Evolutionary conservation across 225 moss, liverwort and hornwort species (phyloP), one percentile per base, ranked within the genome.

Genomic region (Asterella californica): DNA sequence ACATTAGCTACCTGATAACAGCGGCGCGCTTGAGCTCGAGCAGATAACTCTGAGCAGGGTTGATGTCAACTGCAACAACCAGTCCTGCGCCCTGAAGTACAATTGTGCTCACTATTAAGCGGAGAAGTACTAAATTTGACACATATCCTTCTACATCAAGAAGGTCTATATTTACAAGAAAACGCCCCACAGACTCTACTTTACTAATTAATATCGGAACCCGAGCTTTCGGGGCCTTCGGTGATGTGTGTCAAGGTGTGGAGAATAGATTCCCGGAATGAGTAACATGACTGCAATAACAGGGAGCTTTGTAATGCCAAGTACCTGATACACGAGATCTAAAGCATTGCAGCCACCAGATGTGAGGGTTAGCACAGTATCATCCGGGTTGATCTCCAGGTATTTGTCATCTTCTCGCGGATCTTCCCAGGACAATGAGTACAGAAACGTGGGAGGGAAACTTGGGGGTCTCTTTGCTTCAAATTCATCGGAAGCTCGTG

Each of bases 291-390:
- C 24, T 7, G 59, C 24, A 22, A n/a, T 22, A 17, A 2, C 59
- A 54, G 15, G 5, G 53, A 1, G 53, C 53, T 4, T 2, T 3
- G 53, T 17, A 24, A 5, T 19, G 15, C 21, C 57, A 57, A 7
- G 52, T 71, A 94, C 96, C 93, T 97, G 97, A 32, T 85, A 88
- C 19, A 95, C 92, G 11, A 99, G 92, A 80, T 99, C 99, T 78
- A 99, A 70, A 18, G 99, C 99, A 83, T 99, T 99, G 87, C 99
- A 99, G 71, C 99, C 99, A 15, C 99, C 99, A 2, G 99, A 99
- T 0, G 99, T 95, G 11, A 99, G 92, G 1, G 99, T 99, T 78
- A 99, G 86, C 79, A 99, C 95, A 15, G 87, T 90, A 70, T 99
- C 99, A 76, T 87, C 84, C 47, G 90, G 83, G 74, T 42, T 67